phyloP scores from a whole-genome alignment of 345 rosid species.

The Excoecaria agallocha region DNA sequence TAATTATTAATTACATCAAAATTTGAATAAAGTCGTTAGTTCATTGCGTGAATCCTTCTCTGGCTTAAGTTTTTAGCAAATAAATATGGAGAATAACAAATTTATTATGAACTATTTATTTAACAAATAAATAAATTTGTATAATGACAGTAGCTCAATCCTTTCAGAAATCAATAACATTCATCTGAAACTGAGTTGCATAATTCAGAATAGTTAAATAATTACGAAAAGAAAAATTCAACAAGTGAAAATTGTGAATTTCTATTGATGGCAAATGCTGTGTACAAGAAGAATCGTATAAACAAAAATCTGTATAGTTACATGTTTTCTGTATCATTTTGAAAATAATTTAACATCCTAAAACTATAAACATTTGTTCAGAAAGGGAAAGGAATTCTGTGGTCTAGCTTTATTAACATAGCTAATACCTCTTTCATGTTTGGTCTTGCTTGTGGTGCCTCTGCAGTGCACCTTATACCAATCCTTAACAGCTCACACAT shows the following conservation, averaged over 20 bases:
- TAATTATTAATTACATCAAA: too few relatives aligned
- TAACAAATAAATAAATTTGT: too few relatives aligned
- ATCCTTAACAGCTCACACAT: conserved; percentile 60
- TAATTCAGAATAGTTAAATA: too few relatives aligned
- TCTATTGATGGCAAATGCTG: not conserved
- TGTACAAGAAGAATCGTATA: conserved; percentile 12
- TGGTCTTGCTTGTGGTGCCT: conserved; percentile 77
- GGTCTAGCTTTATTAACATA: conserved; percentile 45
- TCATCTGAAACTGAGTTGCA: too few relatives aligned
- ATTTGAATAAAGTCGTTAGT: too few relatives aligned
- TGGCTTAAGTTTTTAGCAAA: too few relatives aligned
- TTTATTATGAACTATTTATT: too few relatives aligned
- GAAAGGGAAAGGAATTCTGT: conserved; percentile 10
- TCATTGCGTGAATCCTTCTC: too few relatives aligned
- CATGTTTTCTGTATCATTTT: not conserved
- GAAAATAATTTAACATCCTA: not conserved
- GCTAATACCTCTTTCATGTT: conserved; percentile 84
- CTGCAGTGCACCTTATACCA: conserved; percentile 70
- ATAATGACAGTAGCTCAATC: too few relatives aligned
- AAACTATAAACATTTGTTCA: conserved; percentile 21
- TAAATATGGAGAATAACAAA: too few relatives aligned
- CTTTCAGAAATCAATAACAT: too few relatives aligned
- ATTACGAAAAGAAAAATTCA: too few relatives aligned
- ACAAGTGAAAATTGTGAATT: not conserved
- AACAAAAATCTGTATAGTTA: conserved; percentile 15